Evolutionary conservation across 2,329 filamentous ascomycete species (phyloP).

Genomic region (Cryphonectria nitschkei): DNA sequence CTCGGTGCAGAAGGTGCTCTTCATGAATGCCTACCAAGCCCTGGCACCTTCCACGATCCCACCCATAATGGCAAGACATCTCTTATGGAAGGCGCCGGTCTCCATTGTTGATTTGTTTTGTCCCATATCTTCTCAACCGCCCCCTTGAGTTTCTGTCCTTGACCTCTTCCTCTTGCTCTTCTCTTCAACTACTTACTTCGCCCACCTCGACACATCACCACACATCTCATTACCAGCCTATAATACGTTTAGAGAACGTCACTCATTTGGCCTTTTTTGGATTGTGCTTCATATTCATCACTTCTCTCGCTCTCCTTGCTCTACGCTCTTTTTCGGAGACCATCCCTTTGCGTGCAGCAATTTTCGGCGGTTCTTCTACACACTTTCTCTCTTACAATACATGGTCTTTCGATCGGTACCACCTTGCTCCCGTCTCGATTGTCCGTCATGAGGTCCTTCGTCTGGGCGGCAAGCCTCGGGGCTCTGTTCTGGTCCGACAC

Average conservation of each 20-base stretch:
- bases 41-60: neutral
- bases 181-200: slow-evolving; percentile 10
- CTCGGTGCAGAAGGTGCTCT: neutral
- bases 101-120: neutral
- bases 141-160: neutral
- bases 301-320: slow-evolving; percentile 13
- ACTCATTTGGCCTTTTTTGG: slow-evolving; percentile 30
- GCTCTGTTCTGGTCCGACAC: slow-evolving; percentile 8
- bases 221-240: slow-evolving; percentile 26
- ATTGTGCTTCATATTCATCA: slow-evolving; percentile 22
- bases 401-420: neutral
- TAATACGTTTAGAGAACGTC: slow-evolving; percentile 32
- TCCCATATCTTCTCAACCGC: neutral
- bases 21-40: neutral
- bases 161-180: slow-evolving; percentile 17
- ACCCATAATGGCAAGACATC: neutral
- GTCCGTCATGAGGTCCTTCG: slow-evolving; percentile 18
- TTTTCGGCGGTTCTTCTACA: slow-evolving; percentile 30
- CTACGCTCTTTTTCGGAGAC: slow-evolving; percentile 30
- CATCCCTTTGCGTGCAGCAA: slow-evolving; percentile 29
- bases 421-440: neutral
- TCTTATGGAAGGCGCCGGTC: neutral
- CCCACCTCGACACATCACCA: slow-evolving; percentile 23
- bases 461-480: slow-evolving; percentile 16
- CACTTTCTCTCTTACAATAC: slow-evolving; percentile 18